Percentiles rank a stretch among this genome's conserved stretches.
phyloP scores from a whole-genome alignment of 495 filamentous ascomycete genomes.

The Hyaloscypha variabilis region DNA sequence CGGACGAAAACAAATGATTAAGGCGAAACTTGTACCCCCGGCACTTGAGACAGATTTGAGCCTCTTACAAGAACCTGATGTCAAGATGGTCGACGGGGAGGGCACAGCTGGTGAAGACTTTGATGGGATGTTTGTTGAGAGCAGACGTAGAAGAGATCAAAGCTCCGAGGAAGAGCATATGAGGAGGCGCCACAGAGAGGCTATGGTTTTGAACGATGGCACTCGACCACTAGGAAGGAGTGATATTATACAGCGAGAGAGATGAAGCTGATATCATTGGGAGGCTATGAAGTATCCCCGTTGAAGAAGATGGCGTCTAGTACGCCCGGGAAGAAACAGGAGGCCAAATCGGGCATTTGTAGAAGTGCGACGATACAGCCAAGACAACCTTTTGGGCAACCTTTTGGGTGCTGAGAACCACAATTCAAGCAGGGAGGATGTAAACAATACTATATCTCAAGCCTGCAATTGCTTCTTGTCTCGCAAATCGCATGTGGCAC shows the following conservation, averaged over 20 bases:
- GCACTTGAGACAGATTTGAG: conserved; percentile 9
- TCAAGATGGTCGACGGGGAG: conserved; percentile 25
- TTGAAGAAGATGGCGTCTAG: no score
- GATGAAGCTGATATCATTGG: background rate
- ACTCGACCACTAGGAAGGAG: conserved; percentile 54
- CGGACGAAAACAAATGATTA: conserved; percentile 44
- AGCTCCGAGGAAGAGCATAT: conserved; percentile 53
- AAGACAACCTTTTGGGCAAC: no score
- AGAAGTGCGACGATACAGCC: no score
- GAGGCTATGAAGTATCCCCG: background rate
- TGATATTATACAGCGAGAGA: conserved; percentile 55
- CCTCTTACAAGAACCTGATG: conserved; percentile 3
- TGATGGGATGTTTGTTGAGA: conserved; percentile 27
- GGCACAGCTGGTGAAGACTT: conserved; percentile 30
- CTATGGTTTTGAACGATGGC: conserved; percentile 67
- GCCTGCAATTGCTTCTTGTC: no score
- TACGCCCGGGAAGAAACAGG: no score
- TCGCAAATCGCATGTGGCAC: no score
- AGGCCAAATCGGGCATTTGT: no score
- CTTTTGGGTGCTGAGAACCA: no score
- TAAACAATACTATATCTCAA: no score
- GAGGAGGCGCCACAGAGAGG: conserved; percentile 59
- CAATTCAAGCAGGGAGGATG: no score
- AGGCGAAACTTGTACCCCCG: conserved; percentile 39
- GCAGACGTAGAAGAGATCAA: conserved; percentile 45